These are phyloP conservation scores for Hippophae gyantsensis DNA, from an alignment of 306 rosid genomes.

Conservation along the genomic window DNA sequence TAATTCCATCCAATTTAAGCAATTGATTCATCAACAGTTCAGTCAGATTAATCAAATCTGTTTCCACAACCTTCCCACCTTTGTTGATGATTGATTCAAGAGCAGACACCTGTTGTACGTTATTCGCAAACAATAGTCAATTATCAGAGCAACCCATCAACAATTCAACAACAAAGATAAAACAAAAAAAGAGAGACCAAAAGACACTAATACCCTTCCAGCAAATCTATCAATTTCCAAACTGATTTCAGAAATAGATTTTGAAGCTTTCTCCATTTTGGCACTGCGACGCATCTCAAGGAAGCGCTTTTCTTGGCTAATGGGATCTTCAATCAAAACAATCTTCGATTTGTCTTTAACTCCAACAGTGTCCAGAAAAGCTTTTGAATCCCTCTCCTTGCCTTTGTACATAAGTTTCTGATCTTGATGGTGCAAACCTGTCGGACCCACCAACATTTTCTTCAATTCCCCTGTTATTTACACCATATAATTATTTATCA, in stretches of 20 bases:
- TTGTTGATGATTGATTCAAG: constrained; percentile 60
- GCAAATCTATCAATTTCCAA: constrained; percentile 84
- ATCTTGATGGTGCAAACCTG: constrained; percentile 84
- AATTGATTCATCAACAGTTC: constrained; percentile 88
- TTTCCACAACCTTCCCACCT: constrained; percentile 77
- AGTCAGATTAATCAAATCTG: constrained; percentile 54
- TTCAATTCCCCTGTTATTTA: constrained; percentile 66
- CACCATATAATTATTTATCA: neutral
- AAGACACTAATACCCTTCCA: constrained; percentile 42
- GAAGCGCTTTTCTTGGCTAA: constrained; percentile 73
- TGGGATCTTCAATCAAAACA: constrained; percentile 69
- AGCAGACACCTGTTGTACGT: constrained; percentile 57
- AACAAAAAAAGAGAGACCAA: neutral
- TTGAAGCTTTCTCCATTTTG: constrained; percentile 83
- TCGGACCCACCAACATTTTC: constrained; percentile 77
- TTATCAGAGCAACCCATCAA: constrained; percentile 12
- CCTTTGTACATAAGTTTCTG: constrained; percentile 80
- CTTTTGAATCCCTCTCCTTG: constrained; percentile 90
- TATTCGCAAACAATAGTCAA: constrained; percentile 21
- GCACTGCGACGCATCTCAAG: constrained; percentile 76
- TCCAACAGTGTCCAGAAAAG: constrained; percentile 65
- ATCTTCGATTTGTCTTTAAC: constrained; percentile 79
- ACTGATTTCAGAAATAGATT: constrained; percentile 72
- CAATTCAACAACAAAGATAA: constrained; percentile 4
- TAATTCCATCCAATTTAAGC: constrained; percentile 71